Percentiles rank a stretch among this genome's conserved stretches.
Conservation (phyloP, 2,329 filamentous ascomycete species). For the Cladophialophora yegresii region DNA sequence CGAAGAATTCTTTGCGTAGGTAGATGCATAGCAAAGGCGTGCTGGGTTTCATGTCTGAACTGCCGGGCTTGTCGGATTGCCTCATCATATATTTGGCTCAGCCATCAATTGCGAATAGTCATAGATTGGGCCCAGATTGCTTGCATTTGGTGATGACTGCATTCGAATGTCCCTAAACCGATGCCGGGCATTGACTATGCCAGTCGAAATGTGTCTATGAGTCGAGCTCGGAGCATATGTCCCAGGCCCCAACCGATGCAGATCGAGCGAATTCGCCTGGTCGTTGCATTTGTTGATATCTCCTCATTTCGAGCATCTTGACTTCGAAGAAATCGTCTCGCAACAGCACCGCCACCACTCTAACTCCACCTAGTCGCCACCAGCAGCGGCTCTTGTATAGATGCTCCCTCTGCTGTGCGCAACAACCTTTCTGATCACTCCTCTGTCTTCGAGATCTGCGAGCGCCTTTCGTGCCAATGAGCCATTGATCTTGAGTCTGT, state of each 20-base stretch:
- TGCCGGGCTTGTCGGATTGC: background rate
- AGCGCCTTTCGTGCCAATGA: slow-evolving; percentile 74
- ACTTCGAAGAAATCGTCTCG: slow-evolving; percentile 1
- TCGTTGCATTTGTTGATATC: background rate
- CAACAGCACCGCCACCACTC: background rate
- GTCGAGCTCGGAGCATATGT: background rate
- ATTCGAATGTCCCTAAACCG: background rate
- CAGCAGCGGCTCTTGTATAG: slow-evolving; percentile 63
- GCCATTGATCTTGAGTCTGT: slow-evolving; percentile 99
- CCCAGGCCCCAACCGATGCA: background rate
- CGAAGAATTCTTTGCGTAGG: background rate
- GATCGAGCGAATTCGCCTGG: background rate
- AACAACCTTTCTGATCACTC: slow-evolving; percentile 91
- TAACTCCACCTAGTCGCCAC: slow-evolving; percentile 32
- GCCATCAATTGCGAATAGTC: background rate
- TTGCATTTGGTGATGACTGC: background rate
- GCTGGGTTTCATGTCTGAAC: background rate
- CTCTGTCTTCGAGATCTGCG: slow-evolving; percentile 38
- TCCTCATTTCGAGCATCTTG: background rate
- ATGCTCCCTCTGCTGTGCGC: slow-evolving; percentile 97
- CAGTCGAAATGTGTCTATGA: background rate
- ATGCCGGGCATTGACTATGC: background rate
- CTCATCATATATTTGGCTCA: background rate
- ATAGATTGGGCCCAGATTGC: background rate
- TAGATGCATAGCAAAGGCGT: background rate